Conservation (phyloP, 129 eudicot genomes). For the Escallonia herrerae region DNA sequence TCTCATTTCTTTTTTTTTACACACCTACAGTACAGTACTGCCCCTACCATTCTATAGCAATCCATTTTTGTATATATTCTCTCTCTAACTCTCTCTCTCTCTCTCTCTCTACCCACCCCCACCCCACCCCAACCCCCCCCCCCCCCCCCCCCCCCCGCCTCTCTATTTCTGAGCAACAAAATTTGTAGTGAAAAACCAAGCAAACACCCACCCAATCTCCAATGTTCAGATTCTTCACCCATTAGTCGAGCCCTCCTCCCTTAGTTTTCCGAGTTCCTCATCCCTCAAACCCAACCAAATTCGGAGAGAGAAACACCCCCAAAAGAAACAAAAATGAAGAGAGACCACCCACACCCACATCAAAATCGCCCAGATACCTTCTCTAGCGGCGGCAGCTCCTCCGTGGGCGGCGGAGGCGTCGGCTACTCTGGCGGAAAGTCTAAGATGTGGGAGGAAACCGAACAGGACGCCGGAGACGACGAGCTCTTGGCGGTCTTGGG, state of each 20-base stretch:
- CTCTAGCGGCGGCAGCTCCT: constrained; percentile 15
- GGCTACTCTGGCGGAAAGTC: constrained; percentile 17
- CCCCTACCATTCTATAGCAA: constrained; percentile 3
- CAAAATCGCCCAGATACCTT: neutral
- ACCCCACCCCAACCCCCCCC: constrained; percentile 18
- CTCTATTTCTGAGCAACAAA: constrained; percentile 13
- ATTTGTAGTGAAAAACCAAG: constrained; percentile 24
- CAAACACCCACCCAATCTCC: constrained; percentile 27
- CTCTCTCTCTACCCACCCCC: constrained; percentile 8
- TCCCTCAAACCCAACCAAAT: neutral
- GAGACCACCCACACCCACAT: constrained; percentile 10
- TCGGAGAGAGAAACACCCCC: neutral
- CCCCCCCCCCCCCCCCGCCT: constrained; percentile 11
- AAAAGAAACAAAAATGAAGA: constrained; percentile 16
- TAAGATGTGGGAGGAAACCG: constrained; percentile 28
- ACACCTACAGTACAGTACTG: neutral
- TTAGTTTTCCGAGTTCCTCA: neutral
- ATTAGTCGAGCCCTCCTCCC: neutral
- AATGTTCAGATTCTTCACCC: constrained; percentile 31
- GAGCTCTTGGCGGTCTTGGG: constrained; percentile 72
- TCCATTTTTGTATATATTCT: too few relatives aligned
- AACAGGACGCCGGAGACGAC: constrained; percentile 49
- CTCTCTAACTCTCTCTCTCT: neutral
- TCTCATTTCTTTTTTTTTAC: neutral
- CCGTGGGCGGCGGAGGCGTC: neutral